Base-by-base conservation (phyloP, 2,329 filamentous ascomycete species). In the Waltergamsia citrina region DNA sequence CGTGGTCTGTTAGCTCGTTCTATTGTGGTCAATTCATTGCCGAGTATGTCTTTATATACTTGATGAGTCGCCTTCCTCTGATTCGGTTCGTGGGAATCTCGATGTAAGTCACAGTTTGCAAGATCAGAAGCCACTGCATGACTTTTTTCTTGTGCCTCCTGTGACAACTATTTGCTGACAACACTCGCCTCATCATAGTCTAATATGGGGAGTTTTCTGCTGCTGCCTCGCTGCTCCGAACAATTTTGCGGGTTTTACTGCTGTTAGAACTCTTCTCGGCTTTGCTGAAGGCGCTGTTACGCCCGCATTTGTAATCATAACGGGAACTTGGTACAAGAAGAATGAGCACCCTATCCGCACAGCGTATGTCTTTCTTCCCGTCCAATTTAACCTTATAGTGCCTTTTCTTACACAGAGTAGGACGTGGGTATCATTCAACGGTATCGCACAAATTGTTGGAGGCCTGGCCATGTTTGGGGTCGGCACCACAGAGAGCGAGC, bases 11-110 rank as follows among this genome's bases (percentile, higher is more conserved):
- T n/a, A n/a, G n/a, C n/a, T n/a, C n/a, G n/a, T n/a, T n/a, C n/a
- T n/a, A n/a, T n/a, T n/a, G n/a, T n/a, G n/a, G n/a, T n/a, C n/a
- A n/a, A n/a, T n/a, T n/a, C n/a, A n/a, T n/a, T n/a, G 57, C 65
- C 1, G 65, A 69, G 39, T 67, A 61, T 36, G 66, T 66, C 2
- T 65, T 63, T 37, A 65, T 67, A 32, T 70, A 69, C 41, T 48
- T 71, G 9, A 71, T 71, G 65, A 62, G 56, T 22, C 52, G 59
- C 5, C 51, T 71, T 4, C 63, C 57, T 7, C 43, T 72, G n/a
- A 61, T 63, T 23, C 65, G 64, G 36, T 67, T 69, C 37, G 65
- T 71, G 5, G 66, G 65, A 11, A 48, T 47, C 2, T 67, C 62
- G 0, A 54, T 69, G 59, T 65, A 53, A 19, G 56, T 40, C 4